Evolutionary conservation across 2,329 filamentous ascomycete species (phyloP).

Genomic region (Neurospora sp.): DNA sequence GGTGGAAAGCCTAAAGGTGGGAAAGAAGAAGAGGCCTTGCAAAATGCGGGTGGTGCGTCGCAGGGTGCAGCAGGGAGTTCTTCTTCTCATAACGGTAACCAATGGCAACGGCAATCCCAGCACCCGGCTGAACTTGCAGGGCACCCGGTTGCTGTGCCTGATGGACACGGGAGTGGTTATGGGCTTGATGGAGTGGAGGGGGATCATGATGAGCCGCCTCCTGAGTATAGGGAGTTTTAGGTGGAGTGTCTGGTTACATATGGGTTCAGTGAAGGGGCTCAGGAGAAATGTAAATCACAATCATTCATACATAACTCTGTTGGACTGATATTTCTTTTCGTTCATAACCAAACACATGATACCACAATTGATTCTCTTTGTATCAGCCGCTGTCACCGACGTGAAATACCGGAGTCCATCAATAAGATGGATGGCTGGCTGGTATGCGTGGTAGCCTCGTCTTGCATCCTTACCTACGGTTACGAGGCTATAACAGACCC

Average conservation of each 20-base stretch:
- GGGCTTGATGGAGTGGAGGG: not conserved
- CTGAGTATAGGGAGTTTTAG: not conserved
- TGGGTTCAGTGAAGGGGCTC: not conserved
- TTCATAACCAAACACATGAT: not conserved
- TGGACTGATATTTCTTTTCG: not conserved
- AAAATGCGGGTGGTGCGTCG: not conserved
- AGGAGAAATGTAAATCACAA: too few relatives aligned
- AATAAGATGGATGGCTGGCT: not conserved
- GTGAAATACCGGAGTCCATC: not conserved
- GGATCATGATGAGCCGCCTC: not conserved
- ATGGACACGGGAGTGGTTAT: not conserved
- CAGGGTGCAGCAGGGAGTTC: not conserved
- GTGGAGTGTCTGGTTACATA: not conserved
- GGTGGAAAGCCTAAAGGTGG: not conserved
- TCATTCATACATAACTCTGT: too few relatives aligned
- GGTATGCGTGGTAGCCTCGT: too few relatives aligned
- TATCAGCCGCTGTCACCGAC: not conserved
- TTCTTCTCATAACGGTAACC: not conserved
- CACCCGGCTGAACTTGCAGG: not conserved
- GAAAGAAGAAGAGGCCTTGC: not conserved
- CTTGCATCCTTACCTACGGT: not conserved
- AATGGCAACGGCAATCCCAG: not conserved
- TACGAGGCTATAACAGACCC: not conserved
- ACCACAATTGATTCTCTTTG: not conserved
- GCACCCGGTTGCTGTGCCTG: not conserved